These are phyloP conservation scores for Thelephora ganbajun DNA, from an alignment of 768 basidiomycete genomes.

Conservation along the genomic window DNA sequence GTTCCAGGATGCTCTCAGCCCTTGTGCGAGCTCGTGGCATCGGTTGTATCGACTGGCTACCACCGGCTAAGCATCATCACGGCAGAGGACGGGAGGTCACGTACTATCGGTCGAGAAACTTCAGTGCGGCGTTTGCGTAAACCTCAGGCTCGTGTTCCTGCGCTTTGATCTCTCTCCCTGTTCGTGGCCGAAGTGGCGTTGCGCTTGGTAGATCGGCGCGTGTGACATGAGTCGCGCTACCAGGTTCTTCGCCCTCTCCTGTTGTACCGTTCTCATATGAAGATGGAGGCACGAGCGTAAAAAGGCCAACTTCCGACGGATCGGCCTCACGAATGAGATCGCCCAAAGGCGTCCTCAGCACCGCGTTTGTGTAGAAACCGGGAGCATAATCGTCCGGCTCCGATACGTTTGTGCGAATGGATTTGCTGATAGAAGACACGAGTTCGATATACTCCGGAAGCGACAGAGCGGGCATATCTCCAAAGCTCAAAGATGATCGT, in stretches of 20 bases:
- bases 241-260: slow-evolving; percentile 19
- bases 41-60: slow-evolving; percentile 29
- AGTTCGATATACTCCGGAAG: not conserved
- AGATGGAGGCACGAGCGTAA: slow-evolving; percentile 34
- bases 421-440: not conserved
- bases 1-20: slow-evolving; percentile 22
- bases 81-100: slow-evolving; percentile 14
- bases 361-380: slow-evolving; percentile 48
- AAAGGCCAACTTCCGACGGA: slow-evolving; percentile 65
- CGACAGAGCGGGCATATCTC: not conserved
- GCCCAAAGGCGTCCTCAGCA: slow-evolving; percentile 47
- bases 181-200: slow-evolving; percentile 45
- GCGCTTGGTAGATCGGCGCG: slow-evolving; percentile 58
- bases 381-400: slow-evolving; percentile 7
- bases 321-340: slow-evolving; percentile 75
- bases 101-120: slow-evolving; percentile 67
- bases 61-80: not conserved
- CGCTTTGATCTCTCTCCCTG: slow-evolving; percentile 17
- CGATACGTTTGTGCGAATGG: slow-evolving; percentile 2
- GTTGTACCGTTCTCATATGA: slow-evolving; percentile 6
- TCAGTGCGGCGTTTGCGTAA: slow-evolving; percentile 62
- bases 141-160: slow-evolving; percentile 56
- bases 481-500: not conserved
- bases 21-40: slow-evolving; percentile 37
- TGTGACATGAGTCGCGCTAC: slow-evolving; percentile 28